Percentiles rank a stretch among this genome's conserved stretches.
Evolutionary conservation across 2,329 filamentous ascomycete species (phyloP).

Genomic region (Capronia coronata): DNA sequence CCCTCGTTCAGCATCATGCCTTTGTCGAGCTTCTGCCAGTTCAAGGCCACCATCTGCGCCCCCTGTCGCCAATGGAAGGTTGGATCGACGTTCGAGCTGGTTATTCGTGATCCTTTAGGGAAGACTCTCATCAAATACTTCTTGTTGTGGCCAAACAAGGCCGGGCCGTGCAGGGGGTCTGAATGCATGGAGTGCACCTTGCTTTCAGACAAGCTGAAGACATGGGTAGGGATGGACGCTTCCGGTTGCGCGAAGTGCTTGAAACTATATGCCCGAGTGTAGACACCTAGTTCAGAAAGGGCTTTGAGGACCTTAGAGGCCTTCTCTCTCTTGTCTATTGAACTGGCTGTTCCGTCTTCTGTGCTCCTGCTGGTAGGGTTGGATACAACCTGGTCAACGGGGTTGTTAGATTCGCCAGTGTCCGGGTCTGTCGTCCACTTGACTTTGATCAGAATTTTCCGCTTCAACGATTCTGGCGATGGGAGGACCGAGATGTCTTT

Average conservation of each 20-base stretch:
- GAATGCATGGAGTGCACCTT: slow-evolving; percentile 59
- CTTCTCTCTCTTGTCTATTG: slow-evolving; percentile 39
- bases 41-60: slow-evolving; percentile 83
- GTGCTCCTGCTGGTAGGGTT: slow-evolving; percentile 37
- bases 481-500: slow-evolving; percentile 48
- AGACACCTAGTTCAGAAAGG: slow-evolving; percentile 70
- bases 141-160: slow-evolving; percentile 74
- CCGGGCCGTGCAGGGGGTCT: slow-evolving; percentile 44
- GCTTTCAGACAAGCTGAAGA: slow-evolving; percentile 59
- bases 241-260: slow-evolving; percentile 61
- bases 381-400: slow-evolving; percentile 29
- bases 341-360: slow-evolving; percentile 7
- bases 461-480: slow-evolving; percentile 62
- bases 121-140: slow-evolving; percentile 81
- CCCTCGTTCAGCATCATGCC: slow-evolving; percentile 95
- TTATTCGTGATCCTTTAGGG: slow-evolving; percentile 72
- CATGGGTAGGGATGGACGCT: slow-evolving; percentile 52
- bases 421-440: slow-evolving; percentile 54
- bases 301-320: slow-evolving; percentile 61
- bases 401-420: slow-evolving; percentile 30
- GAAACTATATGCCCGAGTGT: slow-evolving; percentile 81
- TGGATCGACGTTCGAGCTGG: slow-evolving; percentile 81
- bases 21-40: slow-evolving; percentile 87
- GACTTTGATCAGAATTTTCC: slow-evolving; percentile 79
- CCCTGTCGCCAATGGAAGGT: slow-evolving; percentile 80